Conservation (phyloP, 73 alveolate species). For the Tetrahymena malaccensis region DNA sequence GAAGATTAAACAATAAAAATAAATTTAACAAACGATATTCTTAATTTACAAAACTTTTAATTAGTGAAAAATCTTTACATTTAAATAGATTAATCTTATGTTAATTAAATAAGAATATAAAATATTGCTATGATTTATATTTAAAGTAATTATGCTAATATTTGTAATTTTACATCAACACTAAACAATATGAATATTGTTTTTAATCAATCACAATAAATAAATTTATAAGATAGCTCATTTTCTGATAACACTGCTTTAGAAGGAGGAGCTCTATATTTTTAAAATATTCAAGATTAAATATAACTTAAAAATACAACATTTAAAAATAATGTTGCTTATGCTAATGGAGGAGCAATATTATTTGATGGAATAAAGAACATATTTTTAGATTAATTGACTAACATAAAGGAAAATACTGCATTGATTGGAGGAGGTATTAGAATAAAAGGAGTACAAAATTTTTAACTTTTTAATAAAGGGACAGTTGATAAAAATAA, state of each 20-base stretch:
- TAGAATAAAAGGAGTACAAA: neutral
- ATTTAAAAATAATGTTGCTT: neutral
- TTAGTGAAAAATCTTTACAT: neutral
- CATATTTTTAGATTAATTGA: neutral
- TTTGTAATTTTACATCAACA: neutral
- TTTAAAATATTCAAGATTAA: neutral
- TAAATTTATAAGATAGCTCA: neutral
- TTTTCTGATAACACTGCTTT: neutral
- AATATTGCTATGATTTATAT: neutral
- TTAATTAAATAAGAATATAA: neutral
- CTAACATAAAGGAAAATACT: neutral
- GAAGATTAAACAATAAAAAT: neutral
- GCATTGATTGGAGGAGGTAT: neutral
- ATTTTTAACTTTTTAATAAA: neutral
- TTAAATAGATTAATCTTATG: neutral
- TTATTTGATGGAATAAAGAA: neutral
- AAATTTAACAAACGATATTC: neutral
- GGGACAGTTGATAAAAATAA: neutral
- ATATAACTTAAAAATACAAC: neutral
- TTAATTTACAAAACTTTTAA: neutral
- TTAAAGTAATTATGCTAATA: neutral
- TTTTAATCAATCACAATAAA: neutral
- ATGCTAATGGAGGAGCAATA: neutral
- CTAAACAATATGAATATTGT: neutral
- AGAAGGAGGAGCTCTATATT: neutral